Evolutionary conservation across 2,329 filamentous ascomycete genomes (phyloP), one percentile per base, ranked within the genome.

Genomic region (Xylaria sp.): DNA sequence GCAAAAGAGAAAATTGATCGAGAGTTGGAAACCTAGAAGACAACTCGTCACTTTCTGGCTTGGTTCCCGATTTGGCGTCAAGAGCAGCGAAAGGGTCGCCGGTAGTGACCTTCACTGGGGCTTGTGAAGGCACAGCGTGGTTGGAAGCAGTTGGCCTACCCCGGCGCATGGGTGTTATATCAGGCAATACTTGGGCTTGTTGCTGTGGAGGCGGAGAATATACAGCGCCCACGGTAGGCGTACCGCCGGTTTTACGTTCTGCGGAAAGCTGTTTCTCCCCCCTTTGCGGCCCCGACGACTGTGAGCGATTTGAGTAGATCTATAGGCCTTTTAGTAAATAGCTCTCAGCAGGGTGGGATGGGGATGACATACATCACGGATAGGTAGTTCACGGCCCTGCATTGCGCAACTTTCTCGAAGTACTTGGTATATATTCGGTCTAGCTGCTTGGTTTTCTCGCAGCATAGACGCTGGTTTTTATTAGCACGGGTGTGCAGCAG

Each of bases 361-460:
- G 9, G 51, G 39, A 19, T 58, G n/a, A 81, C 91, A 79, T 84
- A 97, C 93, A 82, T 99, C 94, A 83, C 93, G 92, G 74, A 99
- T 92, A 0, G 94, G 94, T 9, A 94, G 86, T 72, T 94, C 90
- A 68, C 91, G 91, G 64, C 94, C 93, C 78, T 96, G 92, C 93
- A 99, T 97, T 42, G 87, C 84, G 80, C 94, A 98, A 34, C 91
- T 89, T 81, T 98, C 94, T 70, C 90, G 89, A 36, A 99, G 84
- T 3, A 97, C 93, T 79, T 98, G 92, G 78, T 97, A 99, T 69
- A 99, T 97, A 77, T 95, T 98, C 3, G 96, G 96, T 71, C 96
- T 88, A 59, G 82, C 79, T 67, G 89, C 86, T 60, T 93, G 93
- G 73, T 92, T 90, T 79, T 98, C 96, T 75, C 89, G 90, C 76